Conservation (phyloP, 1,284 basidiomycete species). For the Tremellales sp. region DNA sequence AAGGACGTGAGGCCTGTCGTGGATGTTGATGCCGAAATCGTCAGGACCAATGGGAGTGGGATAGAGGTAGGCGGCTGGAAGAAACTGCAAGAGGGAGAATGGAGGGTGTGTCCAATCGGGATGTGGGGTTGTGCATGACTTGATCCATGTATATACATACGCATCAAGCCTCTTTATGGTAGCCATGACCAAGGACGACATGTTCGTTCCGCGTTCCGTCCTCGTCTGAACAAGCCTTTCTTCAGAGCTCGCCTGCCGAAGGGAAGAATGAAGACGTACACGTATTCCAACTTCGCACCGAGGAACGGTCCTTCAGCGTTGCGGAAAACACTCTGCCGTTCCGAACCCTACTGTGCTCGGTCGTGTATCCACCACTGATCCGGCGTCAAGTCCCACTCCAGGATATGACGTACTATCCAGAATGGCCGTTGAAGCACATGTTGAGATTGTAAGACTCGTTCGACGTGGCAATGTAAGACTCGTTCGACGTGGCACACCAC, state of each 20-base stretch:
- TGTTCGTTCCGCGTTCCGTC: no score
- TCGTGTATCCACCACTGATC: constrained; percentile 12
- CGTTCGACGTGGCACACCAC: constrained; percentile 22
- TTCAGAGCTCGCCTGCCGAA: no score
- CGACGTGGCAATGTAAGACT: constrained; percentile 7
- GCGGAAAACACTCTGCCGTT: constrained; percentile 14
- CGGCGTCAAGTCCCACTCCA: neutral
- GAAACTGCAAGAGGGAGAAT: constrained; percentile 8
- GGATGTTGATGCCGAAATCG: neutral
- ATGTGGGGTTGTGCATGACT: constrained; percentile 8
- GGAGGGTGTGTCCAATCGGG: constrained; percentile 24
- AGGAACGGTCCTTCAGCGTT: constrained; percentile 6
- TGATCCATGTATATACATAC: no score
- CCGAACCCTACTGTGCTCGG: constrained; percentile 8
- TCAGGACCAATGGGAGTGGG: neutral
- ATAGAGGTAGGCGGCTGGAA: constrained; percentile 5
- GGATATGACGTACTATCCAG: constrained; percentile 7
- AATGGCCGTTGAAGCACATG: constrained; percentile 13
- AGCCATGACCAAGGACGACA: no score
- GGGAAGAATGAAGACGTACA: no score
- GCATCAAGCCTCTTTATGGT: no score
- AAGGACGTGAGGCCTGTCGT: neutral
- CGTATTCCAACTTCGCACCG: no score
- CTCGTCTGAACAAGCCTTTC: no score
- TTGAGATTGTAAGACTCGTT: neutral